phyloP scores from a whole-genome alignment of 208 protist species.

The Trypanosoma vivax region DNA sequence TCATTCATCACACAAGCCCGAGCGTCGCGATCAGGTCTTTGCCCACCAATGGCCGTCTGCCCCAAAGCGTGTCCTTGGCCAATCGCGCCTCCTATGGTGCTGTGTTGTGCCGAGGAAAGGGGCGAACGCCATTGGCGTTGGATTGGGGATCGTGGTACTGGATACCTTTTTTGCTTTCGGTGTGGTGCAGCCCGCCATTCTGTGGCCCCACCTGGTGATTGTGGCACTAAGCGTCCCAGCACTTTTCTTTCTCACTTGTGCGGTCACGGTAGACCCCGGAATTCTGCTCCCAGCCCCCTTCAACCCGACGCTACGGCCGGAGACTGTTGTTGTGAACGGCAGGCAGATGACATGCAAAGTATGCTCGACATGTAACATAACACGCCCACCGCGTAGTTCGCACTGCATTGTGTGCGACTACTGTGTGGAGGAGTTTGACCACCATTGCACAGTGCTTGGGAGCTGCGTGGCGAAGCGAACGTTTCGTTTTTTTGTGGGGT shows the following conservation, averaged over 20 bases:
- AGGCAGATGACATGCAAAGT: conserved; percentile 45
- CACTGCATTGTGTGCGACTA: conserved; percentile 79
- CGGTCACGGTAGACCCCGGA: conserved; percentile 62
- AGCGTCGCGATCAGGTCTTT: not conserved
- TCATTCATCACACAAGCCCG: not conserved
- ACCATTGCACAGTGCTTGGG: conserved; percentile 76
- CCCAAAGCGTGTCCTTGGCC: conserved; percentile 44
- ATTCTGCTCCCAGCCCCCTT: conserved; percentile 50
- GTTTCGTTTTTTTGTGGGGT: conserved; percentile 77
- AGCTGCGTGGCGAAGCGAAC: conserved; percentile 75
- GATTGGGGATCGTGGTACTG: conserved; percentile 25
- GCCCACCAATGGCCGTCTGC: not conserved
- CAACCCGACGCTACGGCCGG: conserved; percentile 2
- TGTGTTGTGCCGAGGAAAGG: conserved; percentile 37
- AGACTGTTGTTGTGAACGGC: conserved; percentile 28
- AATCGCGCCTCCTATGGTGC: conserved; percentile 28
- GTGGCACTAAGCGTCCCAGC: conserved; percentile 24
- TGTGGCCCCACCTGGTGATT: conserved; percentile 40
- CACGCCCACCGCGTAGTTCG: conserved; percentile 65
- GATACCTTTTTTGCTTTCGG: conserved; percentile 32
- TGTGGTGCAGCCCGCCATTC: conserved; percentile 45
- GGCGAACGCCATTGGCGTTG: conserved; percentile 35
- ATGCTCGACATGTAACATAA: conserved; percentile 77
- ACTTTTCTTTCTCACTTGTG: conserved; percentile 39
- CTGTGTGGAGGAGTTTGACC: conserved; percentile 84